Evolutionary conservation across 2,329 filamentous ascomycete genomes (phyloP).

Genomic region (Stachybotrys chlorohalonatus): DNA sequence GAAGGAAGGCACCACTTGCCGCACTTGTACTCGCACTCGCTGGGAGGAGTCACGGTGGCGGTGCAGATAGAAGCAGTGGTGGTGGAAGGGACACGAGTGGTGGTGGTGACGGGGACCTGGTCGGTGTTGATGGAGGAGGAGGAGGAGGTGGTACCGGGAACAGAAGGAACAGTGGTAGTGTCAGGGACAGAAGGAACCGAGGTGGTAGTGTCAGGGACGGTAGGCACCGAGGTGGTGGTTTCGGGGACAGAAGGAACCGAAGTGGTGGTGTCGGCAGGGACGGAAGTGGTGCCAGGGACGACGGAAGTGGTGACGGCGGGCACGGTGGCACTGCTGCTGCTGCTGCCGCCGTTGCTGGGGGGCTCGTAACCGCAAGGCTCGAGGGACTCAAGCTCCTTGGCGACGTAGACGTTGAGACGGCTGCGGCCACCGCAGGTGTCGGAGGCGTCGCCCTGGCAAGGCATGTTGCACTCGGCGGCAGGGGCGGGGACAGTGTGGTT

Average conservation of each 20-base stretch:
- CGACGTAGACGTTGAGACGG: slow-evolving; percentile 36
- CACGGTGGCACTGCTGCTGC: slow-evolving; percentile 3
- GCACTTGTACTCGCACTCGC: slow-evolving; percentile 44
- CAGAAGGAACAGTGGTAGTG: slow-evolving; percentile 12
- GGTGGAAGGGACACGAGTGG: slow-evolving; percentile 12
- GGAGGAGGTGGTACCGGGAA: slow-evolving; percentile 30
- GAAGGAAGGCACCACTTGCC: slow-evolving; percentile 45
- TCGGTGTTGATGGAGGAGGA: slow-evolving; percentile 13
- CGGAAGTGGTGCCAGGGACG: slow-evolving; percentile 6
- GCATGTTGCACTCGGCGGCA: slow-evolving; percentile 34
- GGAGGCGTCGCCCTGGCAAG: slow-evolving; percentile 38
- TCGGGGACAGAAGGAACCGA: slow-evolving; percentile 17
- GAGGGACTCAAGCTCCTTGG: slow-evolving; percentile 37
- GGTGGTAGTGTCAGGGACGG: slow-evolving; percentile 9
- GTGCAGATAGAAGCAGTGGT: slow-evolving; percentile 36
- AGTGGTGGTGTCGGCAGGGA: slow-evolving; percentile 25
- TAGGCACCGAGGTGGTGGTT: slow-evolving; percentile 3
- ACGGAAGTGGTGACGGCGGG: slow-evolving; percentile 10
- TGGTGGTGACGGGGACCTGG: slow-evolving; percentile 12
- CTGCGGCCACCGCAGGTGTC: slow-evolving; percentile 33
- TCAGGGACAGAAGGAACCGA: slow-evolving; percentile 10
- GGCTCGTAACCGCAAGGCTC: slow-evolving; percentile 36
- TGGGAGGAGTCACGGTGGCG: slow-evolving; percentile 31
- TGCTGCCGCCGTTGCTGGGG: slow-evolving; percentile 2
- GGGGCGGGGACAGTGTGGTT: slow-evolving; percentile 30